These are phyloP conservation scores for Conticribra weissflogii DNA, from an alignment of 108 stramenopile genomes.

Conservation along the genomic window DNA sequence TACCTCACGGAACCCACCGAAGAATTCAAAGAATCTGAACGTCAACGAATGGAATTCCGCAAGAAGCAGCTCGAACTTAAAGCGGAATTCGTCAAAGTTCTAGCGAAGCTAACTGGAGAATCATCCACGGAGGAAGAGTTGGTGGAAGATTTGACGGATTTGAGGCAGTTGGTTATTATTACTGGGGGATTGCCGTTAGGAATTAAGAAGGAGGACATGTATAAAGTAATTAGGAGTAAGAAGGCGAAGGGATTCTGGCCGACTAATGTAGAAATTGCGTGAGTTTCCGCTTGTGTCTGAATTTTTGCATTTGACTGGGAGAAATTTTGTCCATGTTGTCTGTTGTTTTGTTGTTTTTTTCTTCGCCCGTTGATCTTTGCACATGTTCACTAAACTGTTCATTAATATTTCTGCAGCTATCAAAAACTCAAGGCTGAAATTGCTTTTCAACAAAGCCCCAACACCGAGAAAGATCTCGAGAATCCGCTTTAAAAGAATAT, in stretches of 20 bases:
- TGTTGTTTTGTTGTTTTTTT: neutral
- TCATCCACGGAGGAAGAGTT: constrained; percentile 59
- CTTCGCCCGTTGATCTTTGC: too few species aligned
- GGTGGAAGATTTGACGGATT: constrained; percentile 56
- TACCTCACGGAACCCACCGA: constrained; percentile 86
- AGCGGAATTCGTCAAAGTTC: constrained; percentile 57
- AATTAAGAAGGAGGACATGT: constrained; percentile 84
- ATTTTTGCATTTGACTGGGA: neutral
- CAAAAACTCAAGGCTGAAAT: constrained; percentile 76
- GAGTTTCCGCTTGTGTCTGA: constrained; percentile 10
- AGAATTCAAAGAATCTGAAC: constrained; percentile 86
- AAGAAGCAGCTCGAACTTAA: constrained; percentile 66
- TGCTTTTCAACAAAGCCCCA: constrained; percentile 80
- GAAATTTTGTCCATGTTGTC: neutral
- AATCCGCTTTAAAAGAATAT: constrained; percentile 62
- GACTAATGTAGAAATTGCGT: constrained; percentile 78
- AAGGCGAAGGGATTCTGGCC: constrained; percentile 88
- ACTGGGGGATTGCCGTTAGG: constrained; percentile 81
- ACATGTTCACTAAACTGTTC: too few species aligned
- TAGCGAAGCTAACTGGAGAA: constrained; percentile 61
- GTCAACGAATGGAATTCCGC: constrained; percentile 76
- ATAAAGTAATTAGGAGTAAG: constrained; percentile 76
- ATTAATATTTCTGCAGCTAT: constrained; percentile 43
- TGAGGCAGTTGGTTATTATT: constrained; percentile 52
- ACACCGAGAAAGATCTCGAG: constrained; percentile 72